Evolutionary conservation across 2,329 filamentous ascomycete species (phyloP), one percentile per base, ranked within the genome.

Genomic region (Colletotrichum agaves): DNA sequence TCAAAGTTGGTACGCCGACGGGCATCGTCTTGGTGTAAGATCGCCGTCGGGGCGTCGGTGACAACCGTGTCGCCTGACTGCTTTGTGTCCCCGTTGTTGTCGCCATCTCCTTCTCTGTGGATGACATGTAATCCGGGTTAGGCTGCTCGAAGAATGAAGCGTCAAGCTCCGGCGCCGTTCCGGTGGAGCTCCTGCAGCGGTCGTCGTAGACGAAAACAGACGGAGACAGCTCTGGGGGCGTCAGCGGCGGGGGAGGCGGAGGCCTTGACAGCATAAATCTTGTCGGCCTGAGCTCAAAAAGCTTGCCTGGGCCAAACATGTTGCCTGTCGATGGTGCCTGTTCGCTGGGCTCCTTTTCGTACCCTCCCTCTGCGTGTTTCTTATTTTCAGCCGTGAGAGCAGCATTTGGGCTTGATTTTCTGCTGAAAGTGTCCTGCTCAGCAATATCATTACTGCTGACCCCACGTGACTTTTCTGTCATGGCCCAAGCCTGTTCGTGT

Each of bases 211-310:
- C 78, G 71, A 83, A 84, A 61, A 79, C 74, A 46, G 76, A 76
- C 55, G 78, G 75, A 63, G 81, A 82, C 58, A 83, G 74, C 66
- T 80, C 79, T 7, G 84, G 82, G 11, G 84, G 81, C 47, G 83
- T 87, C 72, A 86, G 74, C 63, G 85, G 84, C 63, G 82, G 81
- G 49, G 84, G 81, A 56, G 80, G 83, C 58, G 81, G 81, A 61
- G 78, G 78, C 49, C 80, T 78, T 53, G 78, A 75, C 67, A 79
- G 74, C 69, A 61, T 61, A 33, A 67, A 66, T 21, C 50, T 31
- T 17, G 68, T 49, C 46, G 64, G 52, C 35, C 53, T 44, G n/a
- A 66, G 58, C 50, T 71, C 72, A 8, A 41, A 17, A 39, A 37
- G 21, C 11, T 41, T 56, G 15, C 50, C 41, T 13, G 27, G 39